phyloP scores from a whole-genome alignment of 2,329 filamentous ascomycete genomes.

The Fusarium cyanostomum region DNA sequence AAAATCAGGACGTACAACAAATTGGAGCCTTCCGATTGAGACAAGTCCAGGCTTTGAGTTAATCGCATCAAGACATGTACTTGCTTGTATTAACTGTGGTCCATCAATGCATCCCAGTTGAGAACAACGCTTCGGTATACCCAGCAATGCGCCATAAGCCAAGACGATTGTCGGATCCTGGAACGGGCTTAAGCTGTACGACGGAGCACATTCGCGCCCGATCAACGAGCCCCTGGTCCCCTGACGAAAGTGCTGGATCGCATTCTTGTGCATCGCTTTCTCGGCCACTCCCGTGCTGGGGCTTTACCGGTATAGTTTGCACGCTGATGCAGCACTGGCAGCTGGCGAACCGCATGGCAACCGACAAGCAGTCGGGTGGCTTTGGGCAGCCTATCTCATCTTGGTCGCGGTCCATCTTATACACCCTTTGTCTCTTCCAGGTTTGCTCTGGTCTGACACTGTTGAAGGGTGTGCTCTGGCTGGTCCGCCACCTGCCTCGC shows the following conservation, averaged over 20 bases:
- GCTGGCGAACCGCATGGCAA: conserved; percentile 9
- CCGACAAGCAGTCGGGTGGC: conserved; percentile 10
- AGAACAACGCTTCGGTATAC: conserved; percentile 11
- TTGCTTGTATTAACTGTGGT: conserved; percentile 6
- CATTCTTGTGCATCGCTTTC: conserved; percentile 38
- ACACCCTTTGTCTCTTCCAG: conserved; percentile 12
- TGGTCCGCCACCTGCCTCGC: conserved; percentile 1
- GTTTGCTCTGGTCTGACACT: conserved; percentile 20
- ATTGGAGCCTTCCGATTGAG: conserved; percentile 36
- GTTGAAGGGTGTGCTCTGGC: conserved; percentile 3
- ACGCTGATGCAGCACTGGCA: conserved; percentile 28
- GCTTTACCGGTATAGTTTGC: conserved; percentile 23
- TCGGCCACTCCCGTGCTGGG: conserved; percentile 39
- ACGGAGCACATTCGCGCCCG: conserved; percentile 33
- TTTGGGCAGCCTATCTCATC: conserved; percentile 9
- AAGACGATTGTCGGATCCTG: conserved; percentile 32
- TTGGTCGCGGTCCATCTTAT: conserved; percentile 15
- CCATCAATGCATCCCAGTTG: background rate
- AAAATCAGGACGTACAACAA: conserved; percentile 25
- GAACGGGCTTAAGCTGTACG: conserved; percentile 33
- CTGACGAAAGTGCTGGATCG: conserved; percentile 38
- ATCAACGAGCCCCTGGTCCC: conserved; percentile 27
- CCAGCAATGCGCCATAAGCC: conserved; percentile 13
- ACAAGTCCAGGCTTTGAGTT: conserved; percentile 31
- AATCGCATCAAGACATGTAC: conserved; percentile 23